Evolutionary conservation across 1,139 yeast genomes (phyloP).

Genomic region (Williopsis jadinii): DNA sequence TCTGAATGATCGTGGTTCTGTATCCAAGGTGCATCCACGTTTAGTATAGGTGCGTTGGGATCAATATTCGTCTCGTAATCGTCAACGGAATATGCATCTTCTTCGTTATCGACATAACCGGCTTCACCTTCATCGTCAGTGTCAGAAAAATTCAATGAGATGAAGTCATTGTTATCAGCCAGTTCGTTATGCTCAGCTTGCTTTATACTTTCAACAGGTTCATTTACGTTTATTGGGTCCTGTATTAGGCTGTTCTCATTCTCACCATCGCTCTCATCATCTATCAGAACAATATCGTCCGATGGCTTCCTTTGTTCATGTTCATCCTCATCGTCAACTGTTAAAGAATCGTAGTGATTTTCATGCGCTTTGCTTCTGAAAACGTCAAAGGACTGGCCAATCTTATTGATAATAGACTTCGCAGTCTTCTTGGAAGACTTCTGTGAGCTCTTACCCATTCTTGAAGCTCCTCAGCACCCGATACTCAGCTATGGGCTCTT

Average conservation of each 20-base stretch:
- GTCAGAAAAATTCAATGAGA: conserved; percentile 50
- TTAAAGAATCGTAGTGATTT: conserved; percentile 16
- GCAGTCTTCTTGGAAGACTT: not conserved
- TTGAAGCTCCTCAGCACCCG: too few relatives aligned
- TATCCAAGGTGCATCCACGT: conserved; percentile 71
- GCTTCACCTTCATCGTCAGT: conserved; percentile 27
- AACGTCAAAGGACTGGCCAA: conserved; percentile 11
- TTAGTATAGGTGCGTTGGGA: conserved; percentile 12
- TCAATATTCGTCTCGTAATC: conserved; percentile 20
- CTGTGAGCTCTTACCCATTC: not conserved
- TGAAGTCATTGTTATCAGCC: conserved; percentile 49
- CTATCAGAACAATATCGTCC: conserved; percentile 4
- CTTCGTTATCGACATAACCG: conserved; percentile 27
- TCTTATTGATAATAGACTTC: not conserved
- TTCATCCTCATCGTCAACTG: conserved; percentile 7
- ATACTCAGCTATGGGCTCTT: too few relatives aligned
- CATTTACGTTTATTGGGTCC: too few relatives aligned
- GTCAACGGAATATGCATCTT: conserved; percentile 28
- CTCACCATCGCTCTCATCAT: not conserved
- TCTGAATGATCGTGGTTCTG: conserved; percentile 66
- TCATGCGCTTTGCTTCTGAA: conserved; percentile 20
- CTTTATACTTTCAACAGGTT: not conserved
- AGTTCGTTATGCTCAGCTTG: conserved; percentile 24
- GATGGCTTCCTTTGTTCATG: conserved; percentile 6
- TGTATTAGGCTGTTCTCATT: conserved; percentile 1